Conservation (phyloP, 169 alveolate species). For the Eimeria praecox region DNA sequence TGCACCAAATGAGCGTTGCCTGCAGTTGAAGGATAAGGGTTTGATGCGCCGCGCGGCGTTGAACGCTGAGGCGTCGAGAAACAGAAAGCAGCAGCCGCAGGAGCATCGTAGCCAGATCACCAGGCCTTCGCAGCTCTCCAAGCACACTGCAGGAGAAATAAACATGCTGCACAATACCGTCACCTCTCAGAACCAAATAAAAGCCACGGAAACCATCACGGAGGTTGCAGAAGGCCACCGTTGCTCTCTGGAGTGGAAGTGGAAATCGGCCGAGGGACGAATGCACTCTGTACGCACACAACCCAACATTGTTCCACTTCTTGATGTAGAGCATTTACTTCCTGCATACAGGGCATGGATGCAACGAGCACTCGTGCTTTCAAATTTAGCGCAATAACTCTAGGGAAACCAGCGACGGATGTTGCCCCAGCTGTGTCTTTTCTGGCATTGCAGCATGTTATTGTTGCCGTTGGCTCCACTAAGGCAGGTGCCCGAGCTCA, state of each 20-base stretch:
- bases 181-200: conserved; percentile 65
- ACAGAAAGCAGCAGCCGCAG: conserved; percentile 67
- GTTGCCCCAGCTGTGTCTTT: not conserved
- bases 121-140: conserved; percentile 67
- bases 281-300: conserved; percentile 53
- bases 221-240: conserved; percentile 78
- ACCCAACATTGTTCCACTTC: not conserved
- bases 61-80: conserved; percentile 70
- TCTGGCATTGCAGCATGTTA: conserved; percentile 32
- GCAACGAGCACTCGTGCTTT: not conserved
- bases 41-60: conserved; percentile 61
- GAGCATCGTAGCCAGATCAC: conserved; percentile 65
- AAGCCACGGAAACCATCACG: conserved; percentile 73
- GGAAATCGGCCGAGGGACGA: conserved; percentile 75
- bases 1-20: not conserved
- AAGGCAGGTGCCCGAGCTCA: conserved; percentile 80
- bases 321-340: not conserved
- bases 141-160: conserved; percentile 80
- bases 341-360: not conserved
- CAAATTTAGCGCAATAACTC: not conserved
- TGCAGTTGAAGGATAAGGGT: conserved; percentile 65
- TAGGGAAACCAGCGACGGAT: not conserved
- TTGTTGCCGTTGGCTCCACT: conserved; percentile 74
- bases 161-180: conserved; percentile 74
- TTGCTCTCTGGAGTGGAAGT: conserved; percentile 75